These are phyloP conservation scores for Carex myosuroides DNA, from an alignment of 176 grass and related monocot genomes.

Conservation along the genomic window DNA sequence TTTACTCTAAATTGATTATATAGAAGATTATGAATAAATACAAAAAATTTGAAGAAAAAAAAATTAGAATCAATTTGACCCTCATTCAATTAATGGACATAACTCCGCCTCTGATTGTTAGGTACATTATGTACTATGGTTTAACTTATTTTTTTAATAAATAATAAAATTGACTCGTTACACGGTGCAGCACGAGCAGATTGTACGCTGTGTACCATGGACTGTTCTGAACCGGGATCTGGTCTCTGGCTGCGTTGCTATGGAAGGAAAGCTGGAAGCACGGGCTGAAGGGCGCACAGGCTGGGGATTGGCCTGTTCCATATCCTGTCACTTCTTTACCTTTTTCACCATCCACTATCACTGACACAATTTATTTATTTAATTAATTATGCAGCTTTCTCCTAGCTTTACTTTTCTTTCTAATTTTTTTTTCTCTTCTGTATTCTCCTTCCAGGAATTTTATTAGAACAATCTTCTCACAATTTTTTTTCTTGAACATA, in stretches of 20 bases:
- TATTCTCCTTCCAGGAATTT: neutral
- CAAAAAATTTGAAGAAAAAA: no score
- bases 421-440: neutral
- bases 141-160: no score
- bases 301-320: conserved; percentile 1
- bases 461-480: no score
- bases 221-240: neutral
- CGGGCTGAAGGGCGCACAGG: neutral
- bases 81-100: no score
- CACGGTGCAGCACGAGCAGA: neutral
- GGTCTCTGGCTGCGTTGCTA: neutral
- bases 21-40: no score
- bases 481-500: no score
- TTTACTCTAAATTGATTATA: no score
- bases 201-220: neutral
- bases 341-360: neutral
- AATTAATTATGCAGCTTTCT: neutral
- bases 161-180: neutral
- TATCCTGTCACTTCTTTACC: conserved; percentile 3
- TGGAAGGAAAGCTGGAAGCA: conserved; percentile 11
- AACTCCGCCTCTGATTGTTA: no score
- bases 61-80: no score
- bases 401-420: neutral
- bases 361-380: neutral
- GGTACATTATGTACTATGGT: no score